These are phyloP conservation scores for Coniochaeta prunicola DNA, from an alignment of 2,329 filamentous ascomycete species.

Conservation along the genomic window DNA sequence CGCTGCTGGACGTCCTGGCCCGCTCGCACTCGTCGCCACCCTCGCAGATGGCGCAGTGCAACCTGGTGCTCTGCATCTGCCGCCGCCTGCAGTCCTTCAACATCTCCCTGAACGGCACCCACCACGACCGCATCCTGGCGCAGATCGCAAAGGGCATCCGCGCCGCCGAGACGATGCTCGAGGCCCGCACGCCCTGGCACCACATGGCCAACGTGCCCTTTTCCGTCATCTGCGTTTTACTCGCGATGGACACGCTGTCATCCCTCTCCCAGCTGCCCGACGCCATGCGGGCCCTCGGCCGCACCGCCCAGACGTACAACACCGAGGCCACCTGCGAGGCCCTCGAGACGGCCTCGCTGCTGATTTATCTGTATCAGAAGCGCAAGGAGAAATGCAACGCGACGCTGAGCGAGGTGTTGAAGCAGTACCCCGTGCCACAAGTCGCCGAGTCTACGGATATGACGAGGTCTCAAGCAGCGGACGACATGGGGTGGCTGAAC, in stretches of 20 bases:
- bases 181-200: slow-evolving; percentile 44
- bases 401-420: slow-evolving; percentile 28
- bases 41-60: slow-evolving; percentile 42
- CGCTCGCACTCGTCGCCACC: slow-evolving; percentile 31
- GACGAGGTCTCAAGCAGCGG: slow-evolving; percentile 10
- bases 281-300: slow-evolving; percentile 39
- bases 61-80: slow-evolving; percentile 47
- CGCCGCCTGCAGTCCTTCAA: slow-evolving; percentile 45
- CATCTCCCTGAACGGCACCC: slow-evolving; percentile 30
- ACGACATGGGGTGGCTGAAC: slow-evolving; percentile 34
- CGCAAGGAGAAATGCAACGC: slow-evolving; percentile 37
- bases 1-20: slow-evolving; percentile 32
- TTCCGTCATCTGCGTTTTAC: slow-evolving; percentile 46
- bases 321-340: slow-evolving; percentile 44
- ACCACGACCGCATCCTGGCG: slow-evolving; percentile 38
- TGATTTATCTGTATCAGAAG: slow-evolving; percentile 44
- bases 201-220: slow-evolving; percentile 54
- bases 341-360: slow-evolving; percentile 43
- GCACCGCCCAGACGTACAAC: slow-evolving; percentile 33
- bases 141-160: slow-evolving; percentile 36
- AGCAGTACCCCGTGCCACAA: slow-evolving; percentile 21
- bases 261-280: slow-evolving; percentile 39
- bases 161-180: slow-evolving; percentile 37
- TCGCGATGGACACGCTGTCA: slow-evolving; percentile 45
- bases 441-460: background rate